Evolutionary conservation across 1,284 basidiomycete species (phyloP).

Genomic region (Marasmius fiardii): DNA sequence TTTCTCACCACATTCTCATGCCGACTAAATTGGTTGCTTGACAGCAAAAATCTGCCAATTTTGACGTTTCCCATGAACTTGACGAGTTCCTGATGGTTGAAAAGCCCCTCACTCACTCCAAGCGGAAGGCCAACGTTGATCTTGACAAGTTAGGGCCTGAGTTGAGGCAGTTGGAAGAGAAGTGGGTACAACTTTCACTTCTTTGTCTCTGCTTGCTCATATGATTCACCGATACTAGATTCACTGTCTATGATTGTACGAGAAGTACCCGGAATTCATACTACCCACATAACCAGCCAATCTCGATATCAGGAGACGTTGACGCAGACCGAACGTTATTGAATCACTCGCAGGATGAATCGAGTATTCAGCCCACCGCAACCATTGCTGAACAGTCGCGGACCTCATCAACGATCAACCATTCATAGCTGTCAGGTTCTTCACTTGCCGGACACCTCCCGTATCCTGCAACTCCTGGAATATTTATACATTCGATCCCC

Average conservation of each 20-base stretch:
- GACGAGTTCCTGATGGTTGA: slow-evolving; percentile 96
- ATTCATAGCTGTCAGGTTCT: not conserved
- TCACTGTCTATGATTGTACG: slow-evolving; percentile 75
- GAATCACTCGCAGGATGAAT: slow-evolving; percentile 18
- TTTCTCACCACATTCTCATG: slow-evolving; percentile 2
- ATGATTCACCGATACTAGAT: slow-evolving; percentile 36
- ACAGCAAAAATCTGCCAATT: slow-evolving; percentile 92
- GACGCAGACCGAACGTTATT: slow-evolving; percentile 24
- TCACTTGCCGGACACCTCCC: not conserved
- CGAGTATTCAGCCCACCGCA: slow-evolving; percentile 19
- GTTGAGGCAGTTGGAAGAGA: slow-evolving; percentile 89
- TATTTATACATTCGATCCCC: not conserved
- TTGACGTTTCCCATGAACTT: slow-evolving; percentile 95
- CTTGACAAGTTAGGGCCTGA: slow-evolving; percentile 87
- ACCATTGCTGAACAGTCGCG: slow-evolving; percentile 51
- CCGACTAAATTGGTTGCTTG: not conserved
- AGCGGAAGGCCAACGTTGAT: slow-evolving; percentile 83
- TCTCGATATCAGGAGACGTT: slow-evolving; percentile 46
- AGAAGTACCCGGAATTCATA: slow-evolving; percentile 67
- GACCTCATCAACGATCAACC: slow-evolving; percentile 43
- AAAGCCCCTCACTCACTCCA: slow-evolving; percentile 92
- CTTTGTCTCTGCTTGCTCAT: not conserved
- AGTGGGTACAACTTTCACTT: slow-evolving; percentile 47
- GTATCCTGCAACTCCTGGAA: not conserved
- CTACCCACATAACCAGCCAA: slow-evolving; percentile 75